Evolutionary conservation across 805 yeast genomes (phyloP).

Genomic region (Blastobotrys americana): DNA sequence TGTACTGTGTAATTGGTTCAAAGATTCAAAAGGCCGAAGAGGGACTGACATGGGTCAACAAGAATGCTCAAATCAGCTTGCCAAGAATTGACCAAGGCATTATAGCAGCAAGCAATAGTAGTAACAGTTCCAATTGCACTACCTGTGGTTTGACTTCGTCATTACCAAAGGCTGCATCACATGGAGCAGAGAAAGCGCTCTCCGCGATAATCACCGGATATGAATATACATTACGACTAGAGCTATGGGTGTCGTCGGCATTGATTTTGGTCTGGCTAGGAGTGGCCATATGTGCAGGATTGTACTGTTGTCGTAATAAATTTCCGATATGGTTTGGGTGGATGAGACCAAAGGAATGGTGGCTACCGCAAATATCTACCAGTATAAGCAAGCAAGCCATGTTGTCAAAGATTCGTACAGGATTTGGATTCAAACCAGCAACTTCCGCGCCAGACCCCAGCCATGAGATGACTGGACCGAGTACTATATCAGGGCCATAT

Average conservation of each 20-base stretch:
- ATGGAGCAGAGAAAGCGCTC: conserved; percentile 6
- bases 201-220: conserved; percentile 7
- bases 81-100: conserved; percentile 43
- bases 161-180: not conserved
- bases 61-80: conserved; percentile 49
- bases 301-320: no score
- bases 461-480: no score
- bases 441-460: no score
- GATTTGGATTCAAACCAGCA: no score
- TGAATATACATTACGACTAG: conserved; percentile 8
- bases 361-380: no score
- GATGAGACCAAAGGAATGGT: no score
- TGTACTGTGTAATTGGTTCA: conserved; percentile 71
- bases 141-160: not conserved
- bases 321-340: no score
- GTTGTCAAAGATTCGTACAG: no score
- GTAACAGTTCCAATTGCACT: not conserved
- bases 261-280: conserved; percentile 11
- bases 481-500: no score
- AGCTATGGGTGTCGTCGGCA: conserved; percentile 11
- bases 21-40: conserved; percentile 58
- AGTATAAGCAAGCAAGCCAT: no score
- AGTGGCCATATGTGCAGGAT: conserved; percentile 7
- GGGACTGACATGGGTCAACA: conserved; percentile 74
- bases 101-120: conserved; percentile 13